Base-by-base conservation (phyloP, 306 rosid species). In the Prunus davidiana region DNA sequence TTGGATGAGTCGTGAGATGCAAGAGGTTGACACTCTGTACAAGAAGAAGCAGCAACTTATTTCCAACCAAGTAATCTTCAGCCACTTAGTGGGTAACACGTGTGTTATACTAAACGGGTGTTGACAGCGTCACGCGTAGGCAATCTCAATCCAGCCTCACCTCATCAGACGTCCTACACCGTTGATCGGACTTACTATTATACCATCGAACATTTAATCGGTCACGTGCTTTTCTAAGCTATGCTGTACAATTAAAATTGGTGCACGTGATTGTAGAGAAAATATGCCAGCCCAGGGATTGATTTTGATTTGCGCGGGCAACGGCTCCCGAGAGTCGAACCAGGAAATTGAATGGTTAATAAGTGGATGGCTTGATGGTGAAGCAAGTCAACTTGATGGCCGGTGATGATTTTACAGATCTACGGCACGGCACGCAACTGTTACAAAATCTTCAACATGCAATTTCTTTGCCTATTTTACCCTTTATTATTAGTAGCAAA, bases 351-450 rank as follows among this genome's bases (percentile, higher is more conserved):
- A 64, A 62, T 18, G 22, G 15, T 1, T 19, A 38, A 7, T 3
- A 3, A 60, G 64, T 60, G 12, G 34, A 60, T 27, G 32, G 25
- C 24, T 32, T 73, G 45, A 41, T 24, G 41, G 16, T 57, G 27
- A 16, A 24, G 12, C 13, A 82, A 64, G 77, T 84, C 90, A 82
- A 71, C 74, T 54, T 13, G 56, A 72, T 77, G 74, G 88, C 32
- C 85, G 90, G 88, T 19, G 38, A 7, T 45, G 51, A 76, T 81
- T 66, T 24, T 18, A 45, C 8, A 46, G 5, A 28, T 28, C 4
- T 10, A 61, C 68, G 78, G 32, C 51, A 75, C 34, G 51, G 32
- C 51, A 75, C 34, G 51, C 8, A 75, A 64, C 32, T 51, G 6
- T 27, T 61, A 6, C 18, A 63, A 2, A 25, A 75, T 46, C 12